A percentile compares a stretch with the other conserved stretches of the same genome.
Evolutionary conservation across 495 filamentous ascomycete species (phyloP).

Genomic region (Pyrenula massariospora): DNA sequence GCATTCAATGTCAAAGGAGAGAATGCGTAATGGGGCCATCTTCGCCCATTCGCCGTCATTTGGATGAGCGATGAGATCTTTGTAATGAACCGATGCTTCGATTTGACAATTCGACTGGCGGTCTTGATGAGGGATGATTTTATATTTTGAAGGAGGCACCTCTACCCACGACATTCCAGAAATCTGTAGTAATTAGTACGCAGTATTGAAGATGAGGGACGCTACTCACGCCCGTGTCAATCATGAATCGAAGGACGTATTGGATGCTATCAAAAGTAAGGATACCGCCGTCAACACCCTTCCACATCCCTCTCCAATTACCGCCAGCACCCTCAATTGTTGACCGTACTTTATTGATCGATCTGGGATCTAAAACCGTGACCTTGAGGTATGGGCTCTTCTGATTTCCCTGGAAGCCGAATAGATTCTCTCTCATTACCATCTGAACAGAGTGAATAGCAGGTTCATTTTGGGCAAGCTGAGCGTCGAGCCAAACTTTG

Average conservation of each 20-base stretch:
- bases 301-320: conserved; percentile 91
- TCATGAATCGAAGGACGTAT: conserved; percentile 95
- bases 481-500: conserved; percentile 62
- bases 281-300: conserved; percentile 49
- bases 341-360: conserved; percentile 58
- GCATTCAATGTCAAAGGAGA: conserved; percentile 98
- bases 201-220: background rate
- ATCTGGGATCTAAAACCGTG: conserved; percentile 76
- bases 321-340: conserved; percentile 58
- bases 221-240: conserved; percentile 63
- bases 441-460: conserved; percentile 64
- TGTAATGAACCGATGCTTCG: conserved; percentile 73
- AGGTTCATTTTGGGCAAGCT: conserved; percentile 51
- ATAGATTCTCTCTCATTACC: conserved; percentile 77
- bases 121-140: conserved; percentile 43
- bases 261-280: conserved; percentile 91
- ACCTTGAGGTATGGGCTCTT: conserved; percentile 91
- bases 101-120: conserved; percentile 89
- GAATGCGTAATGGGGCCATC: conserved; percentile 86
- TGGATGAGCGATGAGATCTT: conserved; percentile 73
- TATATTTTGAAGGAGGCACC: conserved; percentile 62
- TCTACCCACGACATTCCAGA: conserved; percentile 97
- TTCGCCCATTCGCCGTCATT: conserved; percentile 96
- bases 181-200: conserved; percentile 35
- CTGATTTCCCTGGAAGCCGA: conserved; percentile 81